Base-by-base conservation (phyloP, 768 basidiomycete genomes). In the Leccinum imitatum region DNA sequence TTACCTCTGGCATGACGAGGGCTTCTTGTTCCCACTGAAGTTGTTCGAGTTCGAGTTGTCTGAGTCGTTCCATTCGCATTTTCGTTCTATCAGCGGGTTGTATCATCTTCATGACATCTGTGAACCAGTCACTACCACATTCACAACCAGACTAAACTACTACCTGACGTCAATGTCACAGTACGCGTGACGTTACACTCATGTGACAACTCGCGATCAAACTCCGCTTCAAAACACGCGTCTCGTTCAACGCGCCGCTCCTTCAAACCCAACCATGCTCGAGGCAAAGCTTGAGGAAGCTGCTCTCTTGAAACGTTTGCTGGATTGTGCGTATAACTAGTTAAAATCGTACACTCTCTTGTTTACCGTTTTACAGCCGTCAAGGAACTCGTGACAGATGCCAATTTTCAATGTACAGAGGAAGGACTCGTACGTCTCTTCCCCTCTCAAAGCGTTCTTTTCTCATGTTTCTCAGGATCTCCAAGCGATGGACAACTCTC, bases 401-500 rank as follows among this genome's bases (percentile, higher is more conserved):
- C 94, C 71, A 98, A 98, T 76, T 97, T 98, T 68, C 91, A 96
- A 70, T 98, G 96, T 75, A 92, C 87, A 62, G 96, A 99, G 64
- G 93, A 95, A 64, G 97, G 95, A 35, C 89, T 99, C 66, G 87
- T 89, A 63, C 62, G 86, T 80, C 0, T 27, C 15, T n/a, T 4
- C 3, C 10, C 50, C 15, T 27, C 33, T 44, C 9, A 9, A 30
- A 17, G 3, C 6, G 9, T 2, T 13, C 7, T 3, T 15, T 5
- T 8, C 41, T 69, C 21, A 60, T 9, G 44, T 21, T 25, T n/a
- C 4, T 5, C 54, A 87, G 87, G 85, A 85, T 57, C 84, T 99
- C 5, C 96, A 98, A 79, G 97, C 96, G 4, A 99, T 98, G 96
- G 97, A 98, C 79, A 98, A 98, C 82, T 97, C 96, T 3, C 96